A percentile compares a stretch with the other conserved stretches of the same genome.
Evolutionary conservation across 441 rosid genomes (phyloP).

Genomic region (Bocquillonia castaneifolia): DNA sequence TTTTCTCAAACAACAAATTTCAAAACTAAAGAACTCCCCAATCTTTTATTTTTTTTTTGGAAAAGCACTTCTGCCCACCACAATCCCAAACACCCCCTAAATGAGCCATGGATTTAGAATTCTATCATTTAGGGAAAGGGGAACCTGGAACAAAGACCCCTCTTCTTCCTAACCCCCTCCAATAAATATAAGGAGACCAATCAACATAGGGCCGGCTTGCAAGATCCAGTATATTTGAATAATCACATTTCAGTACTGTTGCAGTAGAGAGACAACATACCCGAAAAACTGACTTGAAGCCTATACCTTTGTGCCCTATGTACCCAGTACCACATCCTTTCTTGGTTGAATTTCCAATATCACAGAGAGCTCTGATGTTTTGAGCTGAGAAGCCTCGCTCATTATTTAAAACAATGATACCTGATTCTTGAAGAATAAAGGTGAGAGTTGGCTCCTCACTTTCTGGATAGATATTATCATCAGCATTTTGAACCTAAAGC

Average conservation of each 20-base stretch:
- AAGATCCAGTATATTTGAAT: not conserved
- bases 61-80: no score
- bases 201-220: not conserved
- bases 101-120: no score
- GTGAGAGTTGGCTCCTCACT: conserved; percentile 75
- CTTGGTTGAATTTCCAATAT: conserved; percentile 96
- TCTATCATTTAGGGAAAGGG: no score
- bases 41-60: no score
- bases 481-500: conserved; percentile 97
- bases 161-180: not conserved
- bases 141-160: not conserved
- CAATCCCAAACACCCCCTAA: no score
- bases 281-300: conserved; percentile 99
- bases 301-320: conserved; percentile 99
- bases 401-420: conserved; percentile 76
- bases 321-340: conserved; percentile 79
- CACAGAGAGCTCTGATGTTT: conserved; percentile 92
- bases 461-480: conserved; percentile 79
- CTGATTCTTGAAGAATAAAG: conserved; percentile 77
- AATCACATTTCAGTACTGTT: not conserved
- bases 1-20: no score
- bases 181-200: not conserved
- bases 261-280: conserved; percentile 33
- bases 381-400: conserved; percentile 85
- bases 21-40: no score